A percentile compares a stretch with the other conserved stretches of the same genome.
These are phyloP conservation scores for Bolboschoenus planiculmis DNA, from an alignment of 176 grass and related monocot genomes.

Conservation along the genomic window DNA sequence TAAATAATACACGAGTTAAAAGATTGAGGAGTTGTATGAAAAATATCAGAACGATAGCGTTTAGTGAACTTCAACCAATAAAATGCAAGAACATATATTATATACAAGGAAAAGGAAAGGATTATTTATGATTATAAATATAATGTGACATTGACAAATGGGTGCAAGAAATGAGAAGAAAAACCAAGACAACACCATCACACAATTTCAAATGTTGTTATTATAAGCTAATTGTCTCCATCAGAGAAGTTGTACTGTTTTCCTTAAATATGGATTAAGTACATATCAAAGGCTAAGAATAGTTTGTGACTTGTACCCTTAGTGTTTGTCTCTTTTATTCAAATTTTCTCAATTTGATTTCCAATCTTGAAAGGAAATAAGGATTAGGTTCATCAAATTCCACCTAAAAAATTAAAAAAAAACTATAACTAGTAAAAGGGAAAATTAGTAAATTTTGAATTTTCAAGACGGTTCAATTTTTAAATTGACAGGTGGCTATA, in stretches of 20 bases:
- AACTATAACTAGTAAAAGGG: background rate
- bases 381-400: slow-evolving; percentile 25
- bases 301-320: slow-evolving; percentile 28
- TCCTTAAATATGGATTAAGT: slow-evolving; percentile 24
- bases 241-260: slow-evolving; percentile 26
- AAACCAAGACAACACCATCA: slow-evolving; percentile 7
- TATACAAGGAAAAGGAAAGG: too few species aligned
- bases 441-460: background rate
- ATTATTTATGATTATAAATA: slow-evolving; percentile 8
- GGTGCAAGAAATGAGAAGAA: background rate
- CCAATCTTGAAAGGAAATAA: slow-evolving; percentile 10
- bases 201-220: slow-evolving; percentile 17
- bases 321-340: slow-evolving; percentile 15
- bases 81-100: background rate
- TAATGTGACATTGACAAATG: background rate
- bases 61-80: background rate
- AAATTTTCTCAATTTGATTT: background rate
- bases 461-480: background rate
- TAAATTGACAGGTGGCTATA: background rate
- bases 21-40: background rate
- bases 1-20: background rate
- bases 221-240: slow-evolving; percentile 9
- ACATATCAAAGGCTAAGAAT: slow-evolving; percentile 17
- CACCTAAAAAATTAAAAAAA: background rate
- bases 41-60: background rate